Percentiles rank a stretch among this genome's conserved stretches.
These are phyloP conservation scores for Penicillium atrosanguineum DNA, from an alignment of 495 filamentous ascomycete species.

Conservation along the genomic window DNA sequence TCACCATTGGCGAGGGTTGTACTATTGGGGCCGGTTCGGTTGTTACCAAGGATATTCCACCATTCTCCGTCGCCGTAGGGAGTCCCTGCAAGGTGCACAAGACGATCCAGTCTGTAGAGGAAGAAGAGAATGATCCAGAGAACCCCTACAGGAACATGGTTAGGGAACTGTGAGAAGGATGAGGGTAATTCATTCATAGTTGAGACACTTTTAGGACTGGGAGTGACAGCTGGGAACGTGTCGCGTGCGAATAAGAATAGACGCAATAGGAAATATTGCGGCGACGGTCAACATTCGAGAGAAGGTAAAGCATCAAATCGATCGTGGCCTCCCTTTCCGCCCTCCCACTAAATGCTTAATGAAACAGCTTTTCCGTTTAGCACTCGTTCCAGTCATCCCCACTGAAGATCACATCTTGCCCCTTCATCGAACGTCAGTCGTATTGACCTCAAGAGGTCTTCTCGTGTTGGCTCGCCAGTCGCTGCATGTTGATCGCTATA, in stretches of 20 bases:
- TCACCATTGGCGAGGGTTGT: constrained; percentile 52
- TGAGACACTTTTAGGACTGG: background rate
- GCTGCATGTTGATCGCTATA: constrained; percentile 75
- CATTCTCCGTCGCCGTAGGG: constrained; percentile 38
- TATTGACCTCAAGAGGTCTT: constrained; percentile 1
- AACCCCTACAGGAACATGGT: constrained; percentile 16
- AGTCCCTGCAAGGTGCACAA: constrained; percentile 23
- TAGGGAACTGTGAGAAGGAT: constrained; percentile 1
- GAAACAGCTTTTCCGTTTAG: background rate
- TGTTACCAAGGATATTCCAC: constrained; percentile 44
- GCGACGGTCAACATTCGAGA: background rate
- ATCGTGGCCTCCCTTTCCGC: background rate
- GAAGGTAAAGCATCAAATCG: background rate
- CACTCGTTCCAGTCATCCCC: background rate
- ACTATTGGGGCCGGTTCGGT: constrained; percentile 43
- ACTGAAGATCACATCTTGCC: background rate
- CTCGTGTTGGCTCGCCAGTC: constrained; percentile 57
- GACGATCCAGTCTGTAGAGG: constrained; percentile 18
- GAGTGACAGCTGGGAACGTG: background rate
- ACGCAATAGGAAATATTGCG: background rate
- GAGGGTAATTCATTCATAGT: background rate
- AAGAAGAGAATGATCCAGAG: constrained; percentile 18
- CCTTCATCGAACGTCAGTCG: background rate
- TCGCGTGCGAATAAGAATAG: background rate
- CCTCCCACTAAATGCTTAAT: background rate